These are phyloP conservation scores for Larix kaempferi DNA, from an alignment of 75 land plant species.

Conservation along the genomic window DNA sequence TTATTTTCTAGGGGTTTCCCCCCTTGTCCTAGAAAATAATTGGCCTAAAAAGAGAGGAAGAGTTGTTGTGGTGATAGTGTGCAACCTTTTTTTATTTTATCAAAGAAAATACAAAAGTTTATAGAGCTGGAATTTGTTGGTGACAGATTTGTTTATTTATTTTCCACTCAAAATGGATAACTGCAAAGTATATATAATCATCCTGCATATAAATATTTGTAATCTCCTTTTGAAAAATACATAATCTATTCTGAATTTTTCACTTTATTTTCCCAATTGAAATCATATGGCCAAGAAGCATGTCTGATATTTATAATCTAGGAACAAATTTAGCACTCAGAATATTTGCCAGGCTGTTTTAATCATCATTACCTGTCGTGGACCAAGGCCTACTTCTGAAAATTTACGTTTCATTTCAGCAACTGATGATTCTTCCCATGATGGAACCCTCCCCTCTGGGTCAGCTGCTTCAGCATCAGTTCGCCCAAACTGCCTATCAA, in stretches of 20 bases:
- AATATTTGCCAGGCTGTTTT: background rate
- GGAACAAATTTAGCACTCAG: background rate
- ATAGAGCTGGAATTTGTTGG: no score
- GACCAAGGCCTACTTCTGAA: conserved; percentile 69
- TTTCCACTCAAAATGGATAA: background rate
- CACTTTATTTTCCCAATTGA: background rate
- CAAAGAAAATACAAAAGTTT: no score
- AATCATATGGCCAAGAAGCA: background rate
- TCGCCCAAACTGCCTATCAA: conserved; percentile 85
- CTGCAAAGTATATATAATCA: background rate
- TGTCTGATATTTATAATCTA: background rate
- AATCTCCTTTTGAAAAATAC: background rate
- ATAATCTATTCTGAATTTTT: background rate
- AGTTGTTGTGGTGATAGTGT: no score
- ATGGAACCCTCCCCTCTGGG: conserved; percentile 94
- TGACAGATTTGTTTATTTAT: background rate
- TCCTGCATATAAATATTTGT: background rate
- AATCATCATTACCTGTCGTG: conserved; percentile 74
- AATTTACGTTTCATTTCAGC: conserved; percentile 90
- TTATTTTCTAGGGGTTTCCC: no score
- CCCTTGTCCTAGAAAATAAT: no score
- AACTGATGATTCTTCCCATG: conserved; percentile 77
- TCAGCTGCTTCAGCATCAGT: conserved; percentile 73
- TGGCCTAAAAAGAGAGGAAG: no score
- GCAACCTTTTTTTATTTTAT: no score